phyloP scores from a whole-genome alignment of 345 rosid genomes.

The Populus tremula region DNA sequence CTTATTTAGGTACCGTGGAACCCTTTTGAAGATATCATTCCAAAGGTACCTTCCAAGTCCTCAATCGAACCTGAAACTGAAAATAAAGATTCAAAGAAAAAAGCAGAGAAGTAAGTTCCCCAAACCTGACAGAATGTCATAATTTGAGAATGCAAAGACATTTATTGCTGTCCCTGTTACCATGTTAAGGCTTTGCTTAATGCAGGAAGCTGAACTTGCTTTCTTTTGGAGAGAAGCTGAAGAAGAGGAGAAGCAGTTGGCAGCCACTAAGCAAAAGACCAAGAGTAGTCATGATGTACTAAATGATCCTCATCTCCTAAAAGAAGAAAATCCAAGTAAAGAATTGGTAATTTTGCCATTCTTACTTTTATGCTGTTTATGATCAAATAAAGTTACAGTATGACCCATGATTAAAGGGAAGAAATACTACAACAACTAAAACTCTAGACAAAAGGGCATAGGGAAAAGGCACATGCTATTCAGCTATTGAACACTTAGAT shows the following conservation, averaged over 20 bases:
- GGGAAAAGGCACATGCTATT: not conserved
- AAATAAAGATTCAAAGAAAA: slow-evolving; percentile 55
- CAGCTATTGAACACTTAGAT: not conserved
- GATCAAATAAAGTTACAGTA: not conserved
- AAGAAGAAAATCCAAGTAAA: slow-evolving; percentile 43
- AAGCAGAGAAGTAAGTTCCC: slow-evolving; percentile 68
- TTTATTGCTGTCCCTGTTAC: slow-evolving; percentile 1
- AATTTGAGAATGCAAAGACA: not conserved
- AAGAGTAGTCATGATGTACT: slow-evolving; percentile 96
- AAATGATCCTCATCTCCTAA: slow-evolving; percentile 89
- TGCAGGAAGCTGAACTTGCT: slow-evolving; percentile 85
- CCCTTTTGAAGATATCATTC: slow-evolving; percentile 94
- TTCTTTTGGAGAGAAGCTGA: slow-evolving; percentile 99
- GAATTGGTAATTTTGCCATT: slow-evolving; percentile 41
- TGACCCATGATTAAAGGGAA: not conserved
- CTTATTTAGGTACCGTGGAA: slow-evolving; percentile 76
- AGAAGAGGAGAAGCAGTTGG: slow-evolving; percentile 88
- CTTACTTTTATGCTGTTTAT: slow-evolving; percentile 1
- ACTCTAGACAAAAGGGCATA: not conserved
- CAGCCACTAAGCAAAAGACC: slow-evolving; percentile 65
- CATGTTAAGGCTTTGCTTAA: slow-evolving; percentile 24
- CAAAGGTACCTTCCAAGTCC: slow-evolving; percentile 44
- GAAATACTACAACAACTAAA: not conserved
- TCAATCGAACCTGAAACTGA: slow-evolving; percentile 35
- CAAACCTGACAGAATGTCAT: not conserved